phyloP scores from a whole-genome alignment of 2,329 filamentous ascomycete species.

The Aspergillus thermomutatus region DNA sequence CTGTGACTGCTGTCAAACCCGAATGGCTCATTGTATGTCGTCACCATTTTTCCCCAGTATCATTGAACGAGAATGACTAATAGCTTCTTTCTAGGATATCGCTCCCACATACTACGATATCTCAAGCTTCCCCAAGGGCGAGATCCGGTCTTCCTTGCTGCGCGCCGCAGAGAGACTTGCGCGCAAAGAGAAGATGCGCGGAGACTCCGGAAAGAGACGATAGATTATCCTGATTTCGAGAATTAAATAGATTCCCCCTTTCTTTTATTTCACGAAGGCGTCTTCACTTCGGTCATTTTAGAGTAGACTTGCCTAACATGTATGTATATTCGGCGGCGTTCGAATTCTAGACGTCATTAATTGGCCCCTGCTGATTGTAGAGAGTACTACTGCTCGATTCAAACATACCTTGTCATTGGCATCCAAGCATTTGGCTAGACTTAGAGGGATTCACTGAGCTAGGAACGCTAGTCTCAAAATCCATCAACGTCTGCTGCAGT shows the following conservation, averaged over 20 bases:
- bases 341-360: not conserved
- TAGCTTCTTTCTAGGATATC: conserved; percentile 64
- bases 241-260: conserved; percentile 10
- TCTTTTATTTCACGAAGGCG: conserved; percentile 10
- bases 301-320: not conserved
- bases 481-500: no score
- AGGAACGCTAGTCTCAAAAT: no score
- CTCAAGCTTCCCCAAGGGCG: conserved; percentile 74
- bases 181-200: conserved; percentile 51
- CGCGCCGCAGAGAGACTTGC: conserved; percentile 54
- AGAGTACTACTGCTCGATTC: not conserved
- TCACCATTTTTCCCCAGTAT: conserved; percentile 6
- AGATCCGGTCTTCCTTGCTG: conserved; percentile 68
- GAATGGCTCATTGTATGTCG: conserved; percentile 87
- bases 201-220: conserved; percentile 32
- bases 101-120: conserved; percentile 91
- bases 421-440: no score
- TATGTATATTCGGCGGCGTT: not conserved
- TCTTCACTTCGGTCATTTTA: conserved; percentile 5
- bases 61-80: conserved; percentile 25
- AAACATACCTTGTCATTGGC: no score
- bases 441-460: no score
- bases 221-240: conserved; percentile 17
- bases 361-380: not conserved
- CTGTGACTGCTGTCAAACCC: conserved; percentile 83